Conservation (phyloP, 441 rosid species). For the Kokia cookei region DNA sequence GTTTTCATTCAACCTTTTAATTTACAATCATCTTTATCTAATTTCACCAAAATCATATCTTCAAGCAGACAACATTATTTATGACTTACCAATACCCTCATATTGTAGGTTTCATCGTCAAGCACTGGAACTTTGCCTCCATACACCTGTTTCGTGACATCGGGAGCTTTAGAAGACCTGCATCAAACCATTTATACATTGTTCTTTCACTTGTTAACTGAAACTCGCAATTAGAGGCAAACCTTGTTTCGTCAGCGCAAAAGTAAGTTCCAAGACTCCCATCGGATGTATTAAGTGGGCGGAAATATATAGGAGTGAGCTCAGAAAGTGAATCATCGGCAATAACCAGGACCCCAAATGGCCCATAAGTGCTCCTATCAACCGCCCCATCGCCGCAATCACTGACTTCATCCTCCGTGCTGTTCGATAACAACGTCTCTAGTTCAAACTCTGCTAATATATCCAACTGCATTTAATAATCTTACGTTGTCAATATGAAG, state of each 20-base stretch:
- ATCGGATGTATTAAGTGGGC: constrained; percentile 32
- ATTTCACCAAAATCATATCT: neutral
- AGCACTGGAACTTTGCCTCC: constrained; percentile 66
- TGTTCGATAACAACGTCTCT: constrained; percentile 27
- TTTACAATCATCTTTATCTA: neutral
- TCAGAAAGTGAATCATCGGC: constrained; percentile 56
- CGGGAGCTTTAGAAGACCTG: constrained; percentile 60
- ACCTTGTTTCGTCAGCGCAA: constrained; percentile 74
- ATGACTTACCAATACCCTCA: constrained; percentile 57
- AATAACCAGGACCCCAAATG: constrained; percentile 67
- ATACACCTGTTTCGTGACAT: constrained; percentile 37
- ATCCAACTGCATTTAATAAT: constrained; percentile 42
- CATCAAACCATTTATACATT: neutral
- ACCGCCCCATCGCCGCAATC: constrained; percentile 33
- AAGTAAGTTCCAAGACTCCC: constrained; percentile 44
- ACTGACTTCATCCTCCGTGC: constrained; percentile 26
- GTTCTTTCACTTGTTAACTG: neutral
- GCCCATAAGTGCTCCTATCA: constrained; percentile 56
- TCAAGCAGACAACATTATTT: neutral
- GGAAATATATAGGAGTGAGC: constrained; percentile 64
- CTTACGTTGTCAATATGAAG: neutral
- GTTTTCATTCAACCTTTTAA: neutral
- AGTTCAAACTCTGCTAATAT: constrained; percentile 57
- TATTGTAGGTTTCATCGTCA: constrained; percentile 45
- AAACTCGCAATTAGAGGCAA: neutral